A percentile compares a stretch with the other conserved stretches of the same genome.
Conservation (phyloP, 2,329 filamentous ascomycete species). For the Cordyceps cateniannulata region DNA sequence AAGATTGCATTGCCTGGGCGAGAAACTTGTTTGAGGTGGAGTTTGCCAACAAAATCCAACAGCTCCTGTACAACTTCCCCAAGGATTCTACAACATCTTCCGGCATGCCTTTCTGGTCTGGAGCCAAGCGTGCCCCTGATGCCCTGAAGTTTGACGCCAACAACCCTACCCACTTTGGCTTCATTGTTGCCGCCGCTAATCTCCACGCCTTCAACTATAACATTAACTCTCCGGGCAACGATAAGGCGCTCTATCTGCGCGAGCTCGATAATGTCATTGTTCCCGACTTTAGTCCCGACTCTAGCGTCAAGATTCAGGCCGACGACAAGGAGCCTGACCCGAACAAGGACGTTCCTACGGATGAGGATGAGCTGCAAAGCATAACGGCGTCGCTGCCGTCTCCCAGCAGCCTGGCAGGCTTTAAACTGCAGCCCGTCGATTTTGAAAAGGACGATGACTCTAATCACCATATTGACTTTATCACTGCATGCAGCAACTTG, state of each 20-base stretch:
- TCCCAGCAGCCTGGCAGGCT: conserved; percentile 74
- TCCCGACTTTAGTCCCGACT: conserved; percentile 86
- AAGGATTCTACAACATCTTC: conserved; percentile 85
- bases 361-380: conserved; percentile 67
- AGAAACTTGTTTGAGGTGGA: conserved; percentile 91
- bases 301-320: conserved; percentile 92
- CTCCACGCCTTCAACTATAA: conserved; percentile 97
- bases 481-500: conserved; percentile 92
- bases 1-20: conserved; percentile 96
- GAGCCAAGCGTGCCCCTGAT: conserved; percentile 92
- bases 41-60: conserved; percentile 94
- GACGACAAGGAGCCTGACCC: conserved; percentile 93
- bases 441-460: conserved; percentile 99
- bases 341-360: conserved; percentile 65
- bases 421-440: conserved; percentile 85
- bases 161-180: conserved; percentile 81
- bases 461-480: conserved; percentile 98
- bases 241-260: conserved; percentile 65
- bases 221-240: conserved; percentile 72
- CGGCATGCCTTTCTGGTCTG: conserved; percentile 94
- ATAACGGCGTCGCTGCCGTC: conserved; percentile 68
- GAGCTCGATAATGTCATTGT: conserved; percentile 90
- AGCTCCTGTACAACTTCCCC: conserved; percentile 94
- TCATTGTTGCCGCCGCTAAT: conserved; percentile 82
- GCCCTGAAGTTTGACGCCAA: conserved; percentile 80